phyloP scores from a whole-genome alignment of 768 basidiomycete species.

The Leccinellum albellum region DNA sequence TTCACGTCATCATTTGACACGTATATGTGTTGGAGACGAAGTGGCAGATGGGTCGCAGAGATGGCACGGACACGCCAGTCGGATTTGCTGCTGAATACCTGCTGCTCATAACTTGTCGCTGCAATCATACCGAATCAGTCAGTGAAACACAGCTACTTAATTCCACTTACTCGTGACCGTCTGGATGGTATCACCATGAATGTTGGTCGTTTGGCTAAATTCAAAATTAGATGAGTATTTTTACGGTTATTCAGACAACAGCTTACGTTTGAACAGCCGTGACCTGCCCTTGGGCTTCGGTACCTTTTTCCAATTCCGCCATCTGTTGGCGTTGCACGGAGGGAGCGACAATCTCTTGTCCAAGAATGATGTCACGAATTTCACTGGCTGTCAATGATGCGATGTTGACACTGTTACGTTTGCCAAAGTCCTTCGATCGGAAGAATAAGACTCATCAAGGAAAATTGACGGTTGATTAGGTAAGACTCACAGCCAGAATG shows the following conservation, averaged over 20 bases:
- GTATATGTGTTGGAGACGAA: conserved; percentile 97
- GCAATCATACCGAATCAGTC: conserved; percentile 5
- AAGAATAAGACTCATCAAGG: conserved; percentile 13
- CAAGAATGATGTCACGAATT: conserved; percentile 96
- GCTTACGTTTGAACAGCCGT: conserved; percentile 89
- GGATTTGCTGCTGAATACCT: conserved; percentile 98
- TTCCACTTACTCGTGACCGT: conserved; percentile 77
- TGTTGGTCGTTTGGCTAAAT: conserved; percentile 86
- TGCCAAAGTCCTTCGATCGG: conserved; percentile 80
- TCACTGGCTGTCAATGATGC: conserved; percentile 95
- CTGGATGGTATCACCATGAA: conserved; percentile 94
- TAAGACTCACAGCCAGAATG: conserved; percentile 67
- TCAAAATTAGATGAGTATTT: conserved; percentile 3
- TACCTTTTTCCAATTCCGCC: conserved; percentile 97
- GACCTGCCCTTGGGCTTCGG: conserved; percentile 91
- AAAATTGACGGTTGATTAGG: not conserved
- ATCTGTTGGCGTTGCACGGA: conserved; percentile 97
- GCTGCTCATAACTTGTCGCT: conserved; percentile 97
- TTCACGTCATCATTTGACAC: conserved; percentile 99
- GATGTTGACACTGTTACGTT: conserved; percentile 98
- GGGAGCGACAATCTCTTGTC: conserved; percentile 96
- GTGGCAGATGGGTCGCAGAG: conserved; percentile 91
- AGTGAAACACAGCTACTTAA: not conserved
- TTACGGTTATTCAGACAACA: not conserved
- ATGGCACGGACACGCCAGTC: conserved; percentile 99